Evolutionary conservation across 2,329 filamentous ascomycete species (phyloP).

Genomic region (Fusarium sublunatum): DNA sequence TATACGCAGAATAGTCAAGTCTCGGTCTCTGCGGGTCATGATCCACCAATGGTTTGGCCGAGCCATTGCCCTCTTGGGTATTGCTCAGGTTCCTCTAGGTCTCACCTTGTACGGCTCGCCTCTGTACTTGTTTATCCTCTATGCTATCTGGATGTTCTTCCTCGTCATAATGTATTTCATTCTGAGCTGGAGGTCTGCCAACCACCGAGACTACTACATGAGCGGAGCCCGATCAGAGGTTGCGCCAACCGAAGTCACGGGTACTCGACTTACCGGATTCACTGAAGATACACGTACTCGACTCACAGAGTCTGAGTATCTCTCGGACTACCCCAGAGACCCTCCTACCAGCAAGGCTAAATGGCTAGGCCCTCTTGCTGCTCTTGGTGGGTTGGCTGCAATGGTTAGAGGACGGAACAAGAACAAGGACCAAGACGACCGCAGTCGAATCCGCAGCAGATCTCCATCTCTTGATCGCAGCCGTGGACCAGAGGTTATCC

Average conservation of each 20-base stretch:
- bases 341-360: conserved; percentile 50
- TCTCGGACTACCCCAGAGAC: conserved; percentile 48
- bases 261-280: conserved; percentile 51
- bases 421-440: conserved; percentile 51
- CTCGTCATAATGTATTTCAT: conserved; percentile 83
- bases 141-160: conserved; percentile 79
- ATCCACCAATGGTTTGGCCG: conserved; percentile 92
- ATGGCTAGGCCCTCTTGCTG: conserved; percentile 65
- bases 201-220: conserved; percentile 65
- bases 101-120: conserved; percentile 94
- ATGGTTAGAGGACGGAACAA: conserved; percentile 59
- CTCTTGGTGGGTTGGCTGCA: conserved; percentile 62
- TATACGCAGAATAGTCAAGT: conserved; percentile 64
- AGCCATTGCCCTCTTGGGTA: conserved; percentile 80
- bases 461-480: conserved; percentile 52
- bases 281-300: conserved; percentile 60
- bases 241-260: conserved; percentile 61
- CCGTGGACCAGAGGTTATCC: conserved; percentile 61
- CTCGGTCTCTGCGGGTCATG: conserved; percentile 65
- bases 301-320: conserved; percentile 56
- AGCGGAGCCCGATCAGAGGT: conserved; percentile 67
- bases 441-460: conserved; percentile 56
- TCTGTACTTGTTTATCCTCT: conserved; percentile 85
- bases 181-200: conserved; percentile 75
- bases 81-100: conserved; percentile 88